These are phyloP conservation scores for Capsella rubella DNA, from an alignment of 441 rosid species.

Conservation along the genomic window DNA sequence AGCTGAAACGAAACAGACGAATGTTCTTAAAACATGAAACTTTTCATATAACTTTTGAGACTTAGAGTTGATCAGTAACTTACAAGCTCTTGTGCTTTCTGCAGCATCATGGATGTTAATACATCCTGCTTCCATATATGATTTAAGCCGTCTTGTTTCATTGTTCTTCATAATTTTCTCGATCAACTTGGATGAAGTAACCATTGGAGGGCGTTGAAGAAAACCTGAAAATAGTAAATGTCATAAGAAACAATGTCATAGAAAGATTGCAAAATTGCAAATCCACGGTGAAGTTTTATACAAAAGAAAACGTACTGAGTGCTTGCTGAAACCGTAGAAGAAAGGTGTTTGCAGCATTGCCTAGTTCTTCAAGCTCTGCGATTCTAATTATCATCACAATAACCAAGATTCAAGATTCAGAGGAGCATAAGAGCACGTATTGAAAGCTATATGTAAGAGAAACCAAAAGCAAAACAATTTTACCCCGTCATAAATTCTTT, in stretches of 20 bases:
- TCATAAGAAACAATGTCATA: constrained; percentile 22
- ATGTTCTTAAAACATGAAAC: background rate
- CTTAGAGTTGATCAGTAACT: constrained; percentile 38
- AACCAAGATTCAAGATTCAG: background rate
- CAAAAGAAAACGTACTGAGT: constrained; percentile 54
- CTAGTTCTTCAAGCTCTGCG: constrained; percentile 72
- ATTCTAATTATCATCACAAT: constrained; percentile 49
- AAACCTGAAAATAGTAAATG: constrained; percentile 50
- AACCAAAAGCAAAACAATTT: background rate
- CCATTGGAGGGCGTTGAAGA: constrained; percentile 68
- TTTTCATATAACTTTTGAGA: background rate
- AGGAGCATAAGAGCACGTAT: background rate
- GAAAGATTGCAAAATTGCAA: background rate
- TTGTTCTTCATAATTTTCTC: constrained; percentile 60
- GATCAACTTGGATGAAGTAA: constrained; percentile 57
- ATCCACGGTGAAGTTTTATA: background rate
- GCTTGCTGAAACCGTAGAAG: constrained; percentile 74
- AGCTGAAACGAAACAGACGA: background rate
- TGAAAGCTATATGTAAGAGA: background rate
- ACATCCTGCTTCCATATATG: constrained; percentile 72
- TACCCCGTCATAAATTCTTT: constrained; percentile 69
- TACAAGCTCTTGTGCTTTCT: constrained; percentile 72
- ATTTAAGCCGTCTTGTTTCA: constrained; percentile 66
- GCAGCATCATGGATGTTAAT: constrained; percentile 51
- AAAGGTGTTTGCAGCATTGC: constrained; percentile 53